These are phyloP conservation scores for Colletotrichum sp. DNA, from an alignment of 2,329 filamentous ascomycete species.

Conservation along the genomic window DNA sequence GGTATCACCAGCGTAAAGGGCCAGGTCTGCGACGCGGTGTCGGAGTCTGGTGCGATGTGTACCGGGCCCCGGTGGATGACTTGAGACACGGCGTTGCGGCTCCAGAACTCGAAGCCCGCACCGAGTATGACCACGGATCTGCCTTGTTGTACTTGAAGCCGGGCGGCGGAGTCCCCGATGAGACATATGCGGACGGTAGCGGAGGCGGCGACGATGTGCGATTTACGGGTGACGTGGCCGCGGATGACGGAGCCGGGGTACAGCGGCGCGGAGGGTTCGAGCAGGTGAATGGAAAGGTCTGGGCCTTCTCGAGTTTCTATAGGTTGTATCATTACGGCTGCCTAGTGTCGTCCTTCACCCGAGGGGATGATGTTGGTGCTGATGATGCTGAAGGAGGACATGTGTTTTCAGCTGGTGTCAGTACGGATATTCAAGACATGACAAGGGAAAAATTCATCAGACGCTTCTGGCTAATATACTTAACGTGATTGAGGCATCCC, in stretches of 20 bases:
- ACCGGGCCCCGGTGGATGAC: not conserved
- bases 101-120: not conserved
- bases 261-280: not conserved
- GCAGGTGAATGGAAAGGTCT: not conserved
- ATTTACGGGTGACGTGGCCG: not conserved
- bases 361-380: not conserved
- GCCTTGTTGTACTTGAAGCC: not conserved
- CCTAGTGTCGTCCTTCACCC: not conserved
- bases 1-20: not conserved
- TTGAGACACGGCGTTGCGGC: not conserved
- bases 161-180: not conserved
- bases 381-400: not conserved
- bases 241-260: not conserved
- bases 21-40: not conserved
- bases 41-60: not conserved
- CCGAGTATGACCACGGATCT: not conserved
- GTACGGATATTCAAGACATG: not conserved
- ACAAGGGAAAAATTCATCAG: not conserved
- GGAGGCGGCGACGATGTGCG: not conserved
- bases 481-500: fast-evolving
- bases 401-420: fast-evolving
- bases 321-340: not conserved
- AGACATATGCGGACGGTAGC: not conserved
- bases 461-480: fast-evolving
- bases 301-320: not conserved